Base-by-base conservation (phyloP, 2,329 filamentous ascomycete species). In the Paraphoma chrysanthemicola region DNA sequence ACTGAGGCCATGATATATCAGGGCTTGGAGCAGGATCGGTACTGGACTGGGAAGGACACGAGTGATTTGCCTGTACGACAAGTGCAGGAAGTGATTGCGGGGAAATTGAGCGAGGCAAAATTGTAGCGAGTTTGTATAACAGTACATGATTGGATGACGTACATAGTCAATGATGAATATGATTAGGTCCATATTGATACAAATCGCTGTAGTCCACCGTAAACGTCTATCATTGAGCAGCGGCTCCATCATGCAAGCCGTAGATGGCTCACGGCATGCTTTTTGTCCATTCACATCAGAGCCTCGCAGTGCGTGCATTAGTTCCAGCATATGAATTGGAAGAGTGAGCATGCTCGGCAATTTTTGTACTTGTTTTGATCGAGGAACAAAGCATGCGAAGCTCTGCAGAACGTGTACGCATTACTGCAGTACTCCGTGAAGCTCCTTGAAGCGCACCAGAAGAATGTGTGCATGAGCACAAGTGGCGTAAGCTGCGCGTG, bases 1-100 rank as follows among this genome's bases (percentile, higher is more conserved):
- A 92, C 90, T 0, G 90, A 93, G 78, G 88, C 90, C 0, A 79
- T 93, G 81, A 89, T 93, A 61, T 92, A 88, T 78, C 90, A 93
- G 74, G 90, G 90, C 0, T 74, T 93, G 16, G 90, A 91, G 75
- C 90, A 91, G 61, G 77, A 80, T 55, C 72, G 71, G 38, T 77
- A 76, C 54, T 92, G 90, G 90, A 90, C 88, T 0, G 89, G 88
- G 0, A 82, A 79, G 65, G 73, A 82, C 30, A 72, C 88, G 1
- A 78, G 81, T 11, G 81, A 89, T 33, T 75, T 90, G 59, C 87
- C 88, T 1, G 82, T 90, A 1, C 75, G 83, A 33, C 78, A 82
- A 63, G 86, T 89, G 7, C 87, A 88, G 72, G 78, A 80, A 48
- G 78, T 85, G 10, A 81, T 83, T 44, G 79, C 79, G 45, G 63